Evolutionary conservation across 306 rosid genomes (phyloP).

Genomic region (Dicorynia guianensis): DNA sequence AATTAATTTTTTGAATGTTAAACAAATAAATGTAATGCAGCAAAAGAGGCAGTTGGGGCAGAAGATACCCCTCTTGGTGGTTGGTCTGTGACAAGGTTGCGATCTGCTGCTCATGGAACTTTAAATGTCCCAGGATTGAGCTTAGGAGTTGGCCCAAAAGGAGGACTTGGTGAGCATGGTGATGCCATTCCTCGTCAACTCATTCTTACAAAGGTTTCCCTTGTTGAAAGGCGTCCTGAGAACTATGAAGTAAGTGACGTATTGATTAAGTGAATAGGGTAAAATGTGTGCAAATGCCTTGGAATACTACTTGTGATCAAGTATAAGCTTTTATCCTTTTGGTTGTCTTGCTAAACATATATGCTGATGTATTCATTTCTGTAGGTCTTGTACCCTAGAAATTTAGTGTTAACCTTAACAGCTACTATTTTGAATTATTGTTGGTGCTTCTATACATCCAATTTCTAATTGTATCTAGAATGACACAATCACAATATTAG

Average conservation of each 20-base stretch:
- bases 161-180: slow-evolving; percentile 99
- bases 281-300: neutral
- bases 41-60: slow-evolving; percentile 98
- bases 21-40: slow-evolving; percentile 53
- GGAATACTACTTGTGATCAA: neutral
- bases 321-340: slow-evolving; percentile 5
- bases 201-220: slow-evolving; percentile 91
- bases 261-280: slow-evolving; percentile 42
- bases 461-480: slow-evolving; percentile 24
- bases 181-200: slow-evolving; percentile 97
- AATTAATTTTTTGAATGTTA: slow-evolving; percentile 31
- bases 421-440: slow-evolving; percentile 16
- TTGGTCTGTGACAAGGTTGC: slow-evolving; percentile 96
- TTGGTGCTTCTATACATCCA: neutral
- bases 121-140: slow-evolving; percentile 90
- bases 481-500: neutral
- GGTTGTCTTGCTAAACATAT: neutral
- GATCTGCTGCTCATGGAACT: slow-evolving; percentile 98
- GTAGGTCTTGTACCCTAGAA: slow-evolving; percentile 10
- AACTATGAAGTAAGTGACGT: slow-evolving; percentile 96
- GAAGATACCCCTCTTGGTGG: slow-evolving; percentile 95
- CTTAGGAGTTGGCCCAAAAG: slow-evolving; percentile 95
- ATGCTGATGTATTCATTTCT: slow-evolving; percentile 5
- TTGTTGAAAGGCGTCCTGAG: slow-evolving; percentile 98
- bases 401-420: slow-evolving; percentile 4